A percentile compares a stretch with the other conserved stretches of the same genome.
phyloP scores from a whole-genome alignment of 129 eudicot genomes.

The Mikania micrantha region DNA sequence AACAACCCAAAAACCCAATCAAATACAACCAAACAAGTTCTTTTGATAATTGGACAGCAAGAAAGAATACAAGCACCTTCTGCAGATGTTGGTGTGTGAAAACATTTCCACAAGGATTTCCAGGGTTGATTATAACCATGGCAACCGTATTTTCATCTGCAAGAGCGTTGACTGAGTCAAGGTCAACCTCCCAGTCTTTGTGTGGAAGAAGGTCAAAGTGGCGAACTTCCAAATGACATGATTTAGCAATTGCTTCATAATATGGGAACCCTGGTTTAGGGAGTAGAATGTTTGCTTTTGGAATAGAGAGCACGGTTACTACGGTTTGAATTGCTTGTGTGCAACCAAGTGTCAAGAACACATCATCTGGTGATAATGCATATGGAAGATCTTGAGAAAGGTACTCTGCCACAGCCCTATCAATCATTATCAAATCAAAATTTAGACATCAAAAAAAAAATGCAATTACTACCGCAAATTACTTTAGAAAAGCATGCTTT shows the following conservation, averaged over 20 bases:
- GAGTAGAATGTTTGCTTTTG: slow-evolving; percentile 66
- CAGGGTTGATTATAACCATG: slow-evolving; percentile 78
- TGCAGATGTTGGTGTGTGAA: slow-evolving; percentile 53
- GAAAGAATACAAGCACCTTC: slow-evolving; percentile 34
- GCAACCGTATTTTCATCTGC: slow-evolving; percentile 85
- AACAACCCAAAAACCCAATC: neutral
- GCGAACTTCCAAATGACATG: slow-evolving; percentile 46
- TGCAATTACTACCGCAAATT: too few species aligned
- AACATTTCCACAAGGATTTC: slow-evolving; percentile 95
- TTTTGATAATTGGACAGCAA: too few species aligned
- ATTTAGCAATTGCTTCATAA: slow-evolving; percentile 55
- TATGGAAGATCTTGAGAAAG: slow-evolving; percentile 71
- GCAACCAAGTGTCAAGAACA: slow-evolving; percentile 73
- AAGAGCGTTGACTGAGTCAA: slow-evolving; percentile 58
- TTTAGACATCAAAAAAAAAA: neutral
- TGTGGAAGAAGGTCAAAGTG: slow-evolving; percentile 70
- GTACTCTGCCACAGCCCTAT: slow-evolving; percentile 70
- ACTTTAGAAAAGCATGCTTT: neutral
- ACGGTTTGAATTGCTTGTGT: slow-evolving; percentile 59
- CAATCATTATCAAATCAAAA: neutral
- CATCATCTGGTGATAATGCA: slow-evolving; percentile 60
- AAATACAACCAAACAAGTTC: neutral
- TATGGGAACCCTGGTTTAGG: slow-evolving; percentile 75
- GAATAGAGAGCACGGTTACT: slow-evolving; percentile 47
- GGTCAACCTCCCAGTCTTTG: slow-evolving; percentile 70